These are phyloP conservation scores for Hygrophorus russula DNA, from an alignment of 768 basidiomycete genomes.

Conservation along the genomic window DNA sequence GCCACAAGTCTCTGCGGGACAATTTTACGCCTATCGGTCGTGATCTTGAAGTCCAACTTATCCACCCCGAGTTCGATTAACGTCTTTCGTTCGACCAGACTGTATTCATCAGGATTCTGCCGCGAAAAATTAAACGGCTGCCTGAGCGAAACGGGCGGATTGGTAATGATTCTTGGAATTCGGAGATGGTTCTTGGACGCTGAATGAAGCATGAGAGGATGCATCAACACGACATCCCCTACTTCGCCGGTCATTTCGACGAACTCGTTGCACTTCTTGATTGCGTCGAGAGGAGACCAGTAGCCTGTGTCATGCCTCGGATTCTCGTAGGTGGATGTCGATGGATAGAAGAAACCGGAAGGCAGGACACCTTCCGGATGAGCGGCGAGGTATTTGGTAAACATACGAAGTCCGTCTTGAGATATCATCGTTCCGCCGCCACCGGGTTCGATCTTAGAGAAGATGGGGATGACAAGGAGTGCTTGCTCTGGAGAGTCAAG, in stretches of 20 bases:
- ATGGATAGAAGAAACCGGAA: slow-evolving; percentile 32
- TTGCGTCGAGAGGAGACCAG: slow-evolving; percentile 33
- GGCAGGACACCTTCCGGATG: slow-evolving; percentile 44
- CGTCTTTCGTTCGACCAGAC: slow-evolving; percentile 50
- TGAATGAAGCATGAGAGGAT: slow-evolving; percentile 56
- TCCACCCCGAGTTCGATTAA: slow-evolving; percentile 40
- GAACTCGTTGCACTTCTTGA: slow-evolving; percentile 30
- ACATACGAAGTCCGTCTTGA: slow-evolving; percentile 39
- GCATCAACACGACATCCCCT: slow-evolving; percentile 55
- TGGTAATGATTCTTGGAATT: slow-evolving; percentile 49
- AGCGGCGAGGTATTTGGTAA: slow-evolving; percentile 37
- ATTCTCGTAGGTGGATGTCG: slow-evolving; percentile 24
- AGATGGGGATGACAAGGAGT: slow-evolving; percentile 50
- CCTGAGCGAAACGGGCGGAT: slow-evolving; percentile 46
- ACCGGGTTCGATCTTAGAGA: slow-evolving; percentile 39
- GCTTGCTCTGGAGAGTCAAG: slow-evolving; percentile 60
- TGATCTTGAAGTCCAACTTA: slow-evolving; percentile 30
- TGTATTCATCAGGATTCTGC: slow-evolving; percentile 33
- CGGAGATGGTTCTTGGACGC: slow-evolving; percentile 50
- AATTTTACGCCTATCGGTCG: slow-evolving; percentile 34
- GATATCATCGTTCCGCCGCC: slow-evolving; percentile 54
- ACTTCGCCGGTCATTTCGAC: slow-evolving; percentile 47
- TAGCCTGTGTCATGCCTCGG: slow-evolving; percentile 28
- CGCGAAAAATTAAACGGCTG: slow-evolving; percentile 44
- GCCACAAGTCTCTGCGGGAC: slow-evolving; percentile 32